phyloP scores from a whole-genome alignment of 805 yeast genomes.

The Monosporozyma yasuniensis region DNA sequence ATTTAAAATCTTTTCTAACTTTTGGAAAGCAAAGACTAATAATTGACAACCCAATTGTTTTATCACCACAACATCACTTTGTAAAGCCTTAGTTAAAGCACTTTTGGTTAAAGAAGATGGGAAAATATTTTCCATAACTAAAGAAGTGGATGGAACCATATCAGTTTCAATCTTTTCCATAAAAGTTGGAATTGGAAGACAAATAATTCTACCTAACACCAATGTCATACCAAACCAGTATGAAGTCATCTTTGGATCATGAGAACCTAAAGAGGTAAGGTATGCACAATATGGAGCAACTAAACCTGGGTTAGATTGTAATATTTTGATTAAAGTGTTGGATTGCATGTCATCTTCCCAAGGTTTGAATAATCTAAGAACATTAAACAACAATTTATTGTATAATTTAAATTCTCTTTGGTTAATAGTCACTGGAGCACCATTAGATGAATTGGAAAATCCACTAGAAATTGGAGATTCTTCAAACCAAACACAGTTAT shows the following conservation, averaged over 20 bases:
- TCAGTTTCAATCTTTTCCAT: slow-evolving; percentile 24
- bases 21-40: slow-evolving; percentile 43
- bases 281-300: slow-evolving; percentile 60
- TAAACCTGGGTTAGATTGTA: slow-evolving; percentile 55
- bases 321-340: slow-evolving; percentile 41
- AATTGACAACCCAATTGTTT: slow-evolving; percentile 58
- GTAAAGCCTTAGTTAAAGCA: slow-evolving; percentile 51
- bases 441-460: slow-evolving; percentile 27
- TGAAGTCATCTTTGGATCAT: slow-evolving; percentile 71
- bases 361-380: slow-evolving; percentile 63
- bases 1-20: slow-evolving; percentile 37
- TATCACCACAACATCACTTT: slow-evolving; percentile 41
- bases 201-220: slow-evolving; percentile 50
- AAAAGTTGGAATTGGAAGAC: slow-evolving; percentile 43
- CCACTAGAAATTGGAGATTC: slow-evolving; percentile 19
- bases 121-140: slow-evolving; percentile 47
- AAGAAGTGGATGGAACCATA: slow-evolving; percentile 28
- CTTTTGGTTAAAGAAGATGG: slow-evolving; percentile 57
- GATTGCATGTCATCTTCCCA: slow-evolving; percentile 67
- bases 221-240: slow-evolving; percentile 76
- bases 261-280: slow-evolving; percentile 54
- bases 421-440: slow-evolving; percentile 37
- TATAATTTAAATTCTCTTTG: slow-evolving; percentile 48
- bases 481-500: slow-evolving; percentile 45
- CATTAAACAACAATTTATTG: slow-evolving; percentile 57